Conservation (phyloP, 805 yeast species). For the Monosporozyma unispora region DNA sequence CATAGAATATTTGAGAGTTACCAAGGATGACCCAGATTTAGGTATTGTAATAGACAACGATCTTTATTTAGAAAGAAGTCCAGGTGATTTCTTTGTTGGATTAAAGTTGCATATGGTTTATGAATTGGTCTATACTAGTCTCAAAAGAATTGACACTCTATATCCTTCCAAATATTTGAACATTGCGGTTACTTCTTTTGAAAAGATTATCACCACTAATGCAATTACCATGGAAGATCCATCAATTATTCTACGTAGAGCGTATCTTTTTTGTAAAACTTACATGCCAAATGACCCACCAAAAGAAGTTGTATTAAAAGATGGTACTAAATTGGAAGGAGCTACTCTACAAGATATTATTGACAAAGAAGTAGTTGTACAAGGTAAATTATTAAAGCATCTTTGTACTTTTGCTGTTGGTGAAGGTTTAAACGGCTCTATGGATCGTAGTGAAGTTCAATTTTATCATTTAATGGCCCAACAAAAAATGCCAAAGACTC, state of each 20-base stretch:
- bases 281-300: constrained; percentile 43
- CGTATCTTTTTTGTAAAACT: constrained; percentile 55
- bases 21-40: constrained; percentile 6
- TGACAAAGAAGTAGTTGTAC: constrained; percentile 54
- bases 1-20: constrained; percentile 4
- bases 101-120: constrained; percentile 56
- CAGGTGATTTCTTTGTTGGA: constrained; percentile 34
- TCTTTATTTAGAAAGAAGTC: constrained; percentile 9
- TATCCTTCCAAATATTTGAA: constrained; percentile 75
- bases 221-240: constrained; percentile 28
- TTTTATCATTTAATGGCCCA: constrained; percentile 17
- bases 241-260: constrained; percentile 47
- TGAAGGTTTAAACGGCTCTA: constrained; percentile 27
- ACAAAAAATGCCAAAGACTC: constrained; percentile 18
- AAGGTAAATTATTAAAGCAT: constrained; percentile 55
- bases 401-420: constrained; percentile 48
- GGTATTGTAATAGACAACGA: constrained; percentile 7
- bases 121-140: constrained; percentile 52
- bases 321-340: constrained; percentile 15
- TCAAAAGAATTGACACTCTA: constrained; percentile 54
- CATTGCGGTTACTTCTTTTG: constrained; percentile 52
- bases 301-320: constrained; percentile 17
- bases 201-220: constrained; percentile 43
- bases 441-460: constrained; percentile 19
- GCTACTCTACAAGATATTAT: constrained; percentile 35